phyloP scores from a whole-genome alignment of 352 stramenopile species.

The Thraustochytrium sp. region DNA sequence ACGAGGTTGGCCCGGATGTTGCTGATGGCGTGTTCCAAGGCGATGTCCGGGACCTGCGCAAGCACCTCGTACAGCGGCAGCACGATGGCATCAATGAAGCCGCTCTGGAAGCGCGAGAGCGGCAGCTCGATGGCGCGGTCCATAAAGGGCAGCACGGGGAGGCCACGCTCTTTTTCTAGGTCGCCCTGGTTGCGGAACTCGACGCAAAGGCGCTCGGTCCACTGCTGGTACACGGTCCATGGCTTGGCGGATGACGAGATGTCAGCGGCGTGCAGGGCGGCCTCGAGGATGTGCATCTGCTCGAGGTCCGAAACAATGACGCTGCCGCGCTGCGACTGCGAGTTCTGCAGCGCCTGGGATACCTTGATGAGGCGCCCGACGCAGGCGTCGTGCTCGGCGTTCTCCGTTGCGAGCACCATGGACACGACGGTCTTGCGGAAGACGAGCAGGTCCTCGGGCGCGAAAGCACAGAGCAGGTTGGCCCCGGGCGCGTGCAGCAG shows the following conservation, averaged over 20 bases:
- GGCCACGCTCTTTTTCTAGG: conserved; percentile 12
- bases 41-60: neutral
- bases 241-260: conserved; percentile 53
- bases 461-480: conserved; percentile 64
- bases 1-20: neutral
- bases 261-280: conserved; percentile 58
- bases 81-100: conserved; percentile 42
- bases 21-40: neutral
- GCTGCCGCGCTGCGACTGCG: neutral
- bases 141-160: conserved; percentile 30
- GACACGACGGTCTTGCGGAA: conserved; percentile 67
- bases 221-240: neutral
- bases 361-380: conserved; percentile 62
- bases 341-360: conserved; percentile 28
- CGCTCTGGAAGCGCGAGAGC: neutral
- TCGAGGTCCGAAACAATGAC: conserved; percentile 17
- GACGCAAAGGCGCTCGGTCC: conserved; percentile 35
- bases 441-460: conserved; percentile 56
- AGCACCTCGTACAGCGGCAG: conserved; percentile 33
- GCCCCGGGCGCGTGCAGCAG: conserved; percentile 59
- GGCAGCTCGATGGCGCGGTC: conserved; percentile 43
- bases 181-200: conserved; percentile 47
- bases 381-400: conserved; percentile 66
- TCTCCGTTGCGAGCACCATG: conserved; percentile 72
- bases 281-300: conserved; percentile 5